Conservation (phyloP, 345 rosid genomes). For the Acer yangbiense region DNA sequence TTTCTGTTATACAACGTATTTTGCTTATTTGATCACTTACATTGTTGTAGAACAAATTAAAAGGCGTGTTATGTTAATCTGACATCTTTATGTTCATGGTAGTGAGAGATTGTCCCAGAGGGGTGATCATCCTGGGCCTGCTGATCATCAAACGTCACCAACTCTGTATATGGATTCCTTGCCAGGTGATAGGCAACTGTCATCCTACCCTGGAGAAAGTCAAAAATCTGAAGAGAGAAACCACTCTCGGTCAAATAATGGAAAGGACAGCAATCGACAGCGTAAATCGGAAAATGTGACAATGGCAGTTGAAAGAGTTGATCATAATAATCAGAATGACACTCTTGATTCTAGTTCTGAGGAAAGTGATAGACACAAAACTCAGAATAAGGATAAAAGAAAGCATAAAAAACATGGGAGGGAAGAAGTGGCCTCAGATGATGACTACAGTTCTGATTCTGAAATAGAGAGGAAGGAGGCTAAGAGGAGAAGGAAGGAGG, state of each 20-base stretch:
- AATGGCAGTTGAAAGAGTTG: constrained; percentile 40
- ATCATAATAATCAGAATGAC: constrained; percentile 43
- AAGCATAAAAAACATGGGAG: constrained; percentile 62
- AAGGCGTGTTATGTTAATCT: neutral
- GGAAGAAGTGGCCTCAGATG: constrained; percentile 61
- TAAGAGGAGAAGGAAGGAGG: constrained; percentile 87
- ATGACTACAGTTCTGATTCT: constrained; percentile 58
- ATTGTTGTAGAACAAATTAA: neutral
- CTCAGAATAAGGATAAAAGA: constrained; percentile 54
- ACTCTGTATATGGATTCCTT: constrained; percentile 30
- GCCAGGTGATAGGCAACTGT: constrained; percentile 25
- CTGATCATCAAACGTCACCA: constrained; percentile 47
- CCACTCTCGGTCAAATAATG: constrained; percentile 25
- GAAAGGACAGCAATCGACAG: constrained; percentile 34
- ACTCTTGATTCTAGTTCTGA: constrained; percentile 53
- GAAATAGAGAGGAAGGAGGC: constrained; percentile 80
- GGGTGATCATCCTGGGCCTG: constrained; percentile 32
- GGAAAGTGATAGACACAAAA: constrained; percentile 44
- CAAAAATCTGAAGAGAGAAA: constrained; percentile 44
- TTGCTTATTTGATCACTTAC: constrained; percentile 15
- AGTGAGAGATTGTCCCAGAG: constrained; percentile 55
- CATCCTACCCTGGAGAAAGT: constrained; percentile 23
- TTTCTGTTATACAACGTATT: neutral
- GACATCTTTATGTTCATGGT: constrained; percentile 32
- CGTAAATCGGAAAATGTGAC: constrained; percentile 30